A percentile compares a stretch with the other conserved stretches of the same genome.
phyloP scores from a whole-genome alignment of 164 flowering plant genomes.

The Santalum album region DNA sequence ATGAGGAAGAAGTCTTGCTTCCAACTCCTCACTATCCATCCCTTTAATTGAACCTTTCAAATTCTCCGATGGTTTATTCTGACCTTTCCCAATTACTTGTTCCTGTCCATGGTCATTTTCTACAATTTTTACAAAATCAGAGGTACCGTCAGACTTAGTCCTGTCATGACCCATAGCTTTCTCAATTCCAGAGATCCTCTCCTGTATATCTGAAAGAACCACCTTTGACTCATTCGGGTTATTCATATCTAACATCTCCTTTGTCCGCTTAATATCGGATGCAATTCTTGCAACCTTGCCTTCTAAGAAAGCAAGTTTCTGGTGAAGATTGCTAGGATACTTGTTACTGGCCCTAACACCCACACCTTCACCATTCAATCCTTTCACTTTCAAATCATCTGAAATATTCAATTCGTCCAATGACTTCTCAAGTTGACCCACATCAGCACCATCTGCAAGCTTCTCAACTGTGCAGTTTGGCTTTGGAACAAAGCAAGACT shows the following conservation, averaged over 20 bases:
- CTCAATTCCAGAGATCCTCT: slow-evolving; percentile 83
- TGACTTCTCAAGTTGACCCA: slow-evolving; percentile 12
- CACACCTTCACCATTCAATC: slow-evolving; percentile 15
- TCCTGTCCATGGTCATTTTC: slow-evolving; percentile 10
- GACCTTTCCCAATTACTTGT: slow-evolving; percentile 10
- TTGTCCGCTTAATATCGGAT: slow-evolving; percentile 79
- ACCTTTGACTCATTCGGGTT: slow-evolving; percentile 69
- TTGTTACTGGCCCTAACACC: slow-evolving; percentile 17
- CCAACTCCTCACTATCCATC: slow-evolving; percentile 55
- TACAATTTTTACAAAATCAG: slow-evolving; percentile 8
- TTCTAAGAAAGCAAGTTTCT: slow-evolving; percentile 87
- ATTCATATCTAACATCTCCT: slow-evolving; percentile 83
- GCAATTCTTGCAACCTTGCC: slow-evolving; percentile 90
- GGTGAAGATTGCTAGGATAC: slow-evolving; percentile 74
- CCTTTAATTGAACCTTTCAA: slow-evolving; percentile 30
- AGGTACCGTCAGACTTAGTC: slow-evolving; percentile 20
- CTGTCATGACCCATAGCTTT: slow-evolving; percentile 61
- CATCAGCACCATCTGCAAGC: slow-evolving; percentile 7
- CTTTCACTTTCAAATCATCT: slow-evolving; percentile 24
- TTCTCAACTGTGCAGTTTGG: slow-evolving; percentile 9
- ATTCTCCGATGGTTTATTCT: slow-evolving; percentile 8
- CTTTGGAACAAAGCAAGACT: slow-evolving; percentile 4
- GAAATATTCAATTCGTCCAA: slow-evolving; percentile 6
- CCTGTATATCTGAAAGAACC: slow-evolving; percentile 78
- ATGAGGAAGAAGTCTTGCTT: slow-evolving; percentile 86